These are phyloP conservation scores for Kwoniella heveanensis DNA, from an alignment of 768 basidiomycete species.

Conservation along the genomic window DNA sequence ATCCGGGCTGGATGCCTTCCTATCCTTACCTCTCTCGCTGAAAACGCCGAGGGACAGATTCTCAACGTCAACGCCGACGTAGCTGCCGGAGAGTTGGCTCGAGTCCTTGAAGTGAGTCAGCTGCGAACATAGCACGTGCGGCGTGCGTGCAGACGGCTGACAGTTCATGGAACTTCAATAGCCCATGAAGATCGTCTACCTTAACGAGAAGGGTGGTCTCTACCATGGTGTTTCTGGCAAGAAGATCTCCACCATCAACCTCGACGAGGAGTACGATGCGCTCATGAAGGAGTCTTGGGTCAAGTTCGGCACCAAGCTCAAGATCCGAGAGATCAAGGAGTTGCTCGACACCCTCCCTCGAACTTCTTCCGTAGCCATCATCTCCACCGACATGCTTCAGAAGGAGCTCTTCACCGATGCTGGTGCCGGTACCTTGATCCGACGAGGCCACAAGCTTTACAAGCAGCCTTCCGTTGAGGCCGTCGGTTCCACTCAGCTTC, in stretches of 20 bases:
- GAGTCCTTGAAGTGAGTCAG: constrained; percentile 74
- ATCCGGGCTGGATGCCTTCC: constrained; percentile 95
- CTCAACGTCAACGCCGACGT: constrained; percentile 99
- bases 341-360: constrained; percentile 96
- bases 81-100: constrained; percentile 94
- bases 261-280: constrained; percentile 97
- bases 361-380: constrained; percentile 96
- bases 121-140: too few relatives aligned
- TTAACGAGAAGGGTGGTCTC: constrained; percentile 97
- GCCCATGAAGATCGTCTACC: constrained; percentile 96
- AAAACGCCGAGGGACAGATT: constrained; percentile 94
- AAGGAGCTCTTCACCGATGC: constrained; percentile 98
- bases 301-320: constrained; percentile 97
- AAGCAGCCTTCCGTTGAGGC: constrained; percentile 77
- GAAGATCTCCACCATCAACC: constrained; percentile 92
- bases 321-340: constrained; percentile 98
- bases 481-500: constrained; percentile 89
- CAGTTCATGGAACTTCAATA: constrained; percentile 7
- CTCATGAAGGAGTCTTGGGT: constrained; percentile 99
- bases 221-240: constrained; percentile 97
- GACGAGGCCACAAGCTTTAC: constrained; percentile 97
- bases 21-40: constrained; percentile 91
- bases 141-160: too few relatives aligned
- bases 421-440: constrained; percentile 96
- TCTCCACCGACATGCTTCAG: constrained; percentile 86